Base-by-base conservation (phyloP, 208 protist genomes). In the Acanthamoeba healyi region DNA sequence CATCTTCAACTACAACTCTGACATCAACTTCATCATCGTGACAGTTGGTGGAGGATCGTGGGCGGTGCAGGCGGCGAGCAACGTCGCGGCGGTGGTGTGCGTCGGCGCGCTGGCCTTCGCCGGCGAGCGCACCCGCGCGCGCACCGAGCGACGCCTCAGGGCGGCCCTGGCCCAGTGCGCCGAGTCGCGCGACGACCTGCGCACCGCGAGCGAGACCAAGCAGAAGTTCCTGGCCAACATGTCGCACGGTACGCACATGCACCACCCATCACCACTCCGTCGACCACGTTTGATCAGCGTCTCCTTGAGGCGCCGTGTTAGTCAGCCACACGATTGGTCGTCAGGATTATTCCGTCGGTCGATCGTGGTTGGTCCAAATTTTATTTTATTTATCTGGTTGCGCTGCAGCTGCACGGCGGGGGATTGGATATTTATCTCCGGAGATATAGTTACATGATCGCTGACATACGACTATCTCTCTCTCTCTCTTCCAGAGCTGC, bases 221-320 rank as follows among this genome's bases (percentile, higher is more conserved):
- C 26, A 29, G 14, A 42, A 77, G 32, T 92, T 92, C 42, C 38
- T 92, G 22, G 86, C 86, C 56, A 92, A 92, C 86, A 77, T 92
- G 86, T 49, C 32, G 14, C 58, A 65, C 34, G 56, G 38, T 88
- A 67, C 58, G 51, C 51, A 22, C 14, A 6, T 22, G 7, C 44
- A 15, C 44, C 12, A 7, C 14, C 26, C 51, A 6, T 58, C 44
- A 49, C 12, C 44, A 49, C 44, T 49, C 44, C 44, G 44, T 4
- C 12, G 44, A 49, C 12, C 44, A 49, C 4, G 44, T 15, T 4
- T 49, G n/a, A n/a, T n/a, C n/a, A n/a, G n/a, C n/a, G n/a, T n/a
- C n/a, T n/a, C n/a, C n/a, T n/a, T n/a, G n/a, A n/a, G n/a, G n/a
- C n/a, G n/a, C n/a, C n/a, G n/a, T n/a, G n/a, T n/a, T n/a, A n/a